Evolutionary conservation across 2,329 filamentous ascomycete species (phyloP).

Genomic region (Teratosphaeria destructans): DNA sequence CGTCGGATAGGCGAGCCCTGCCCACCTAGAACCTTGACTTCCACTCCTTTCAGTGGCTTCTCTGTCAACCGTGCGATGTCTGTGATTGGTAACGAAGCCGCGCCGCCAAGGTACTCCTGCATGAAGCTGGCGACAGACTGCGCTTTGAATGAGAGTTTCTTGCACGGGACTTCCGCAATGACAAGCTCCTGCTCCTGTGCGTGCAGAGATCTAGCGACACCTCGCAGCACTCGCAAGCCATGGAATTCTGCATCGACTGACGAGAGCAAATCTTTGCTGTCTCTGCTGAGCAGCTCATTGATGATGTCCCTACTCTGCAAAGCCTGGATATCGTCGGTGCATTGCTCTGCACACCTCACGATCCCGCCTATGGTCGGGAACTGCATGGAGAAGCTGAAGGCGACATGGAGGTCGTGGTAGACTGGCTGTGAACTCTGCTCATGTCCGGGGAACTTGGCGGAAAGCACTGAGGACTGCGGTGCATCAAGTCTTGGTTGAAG

Average conservation of each 20-base stretch:
- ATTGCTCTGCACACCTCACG: neutral
- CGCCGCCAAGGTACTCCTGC: neutral
- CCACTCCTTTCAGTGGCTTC: neutral
- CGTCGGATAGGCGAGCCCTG: neutral
- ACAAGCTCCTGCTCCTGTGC: neutral
- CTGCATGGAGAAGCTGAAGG: neutral
- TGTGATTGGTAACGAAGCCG: neutral
- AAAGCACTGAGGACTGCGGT: neutral
- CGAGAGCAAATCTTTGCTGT: neutral
- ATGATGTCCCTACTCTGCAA: neutral
- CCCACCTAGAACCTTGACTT: neutral
- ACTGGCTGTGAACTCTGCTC: neutral
- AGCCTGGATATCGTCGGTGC: neutral
- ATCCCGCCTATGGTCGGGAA: neutral
- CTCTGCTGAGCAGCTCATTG: neutral
- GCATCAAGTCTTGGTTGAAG: neutral
- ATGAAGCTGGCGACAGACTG: neutral
- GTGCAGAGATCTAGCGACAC: neutral
- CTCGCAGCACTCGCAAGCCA: neutral
- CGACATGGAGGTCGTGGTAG: neutral
- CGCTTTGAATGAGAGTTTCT: neutral
- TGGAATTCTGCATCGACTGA: neutral
- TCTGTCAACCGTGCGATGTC: neutral
- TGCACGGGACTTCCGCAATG: neutral
- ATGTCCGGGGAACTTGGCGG: neutral